phyloP scores from a whole-genome alignment of 805 yeast species.

The Sugiyamaella mastotermitis region DNA sequence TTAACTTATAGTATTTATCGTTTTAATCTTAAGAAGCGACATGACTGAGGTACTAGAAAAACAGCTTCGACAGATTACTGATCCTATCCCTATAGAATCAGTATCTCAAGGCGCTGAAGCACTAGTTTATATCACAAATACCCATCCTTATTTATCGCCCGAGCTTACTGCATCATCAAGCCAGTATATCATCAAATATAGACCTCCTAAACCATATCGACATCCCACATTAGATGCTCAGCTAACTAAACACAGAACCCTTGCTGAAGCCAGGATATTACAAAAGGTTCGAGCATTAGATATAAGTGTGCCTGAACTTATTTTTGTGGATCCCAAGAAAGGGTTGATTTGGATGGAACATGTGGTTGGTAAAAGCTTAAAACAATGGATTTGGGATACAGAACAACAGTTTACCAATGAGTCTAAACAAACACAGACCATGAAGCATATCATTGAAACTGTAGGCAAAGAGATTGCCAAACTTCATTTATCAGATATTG shows the following conservation, averaged over 20 bases:
- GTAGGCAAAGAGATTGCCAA: slow-evolving; percentile 68
- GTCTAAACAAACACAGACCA: not conserved
- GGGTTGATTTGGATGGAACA: slow-evolving; percentile 90
- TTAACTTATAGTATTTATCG: no score
- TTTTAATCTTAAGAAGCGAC: no score
- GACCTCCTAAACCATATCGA: slow-evolving; percentile 89
- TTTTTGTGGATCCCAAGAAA: slow-evolving; percentile 67
- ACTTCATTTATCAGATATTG: slow-evolving; percentile 68
- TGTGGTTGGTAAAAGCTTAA: slow-evolving; percentile 45
- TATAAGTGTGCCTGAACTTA: slow-evolving; percentile 62
- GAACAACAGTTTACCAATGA: slow-evolving; percentile 10
- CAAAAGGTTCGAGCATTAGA: slow-evolving; percentile 40
- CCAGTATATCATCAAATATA: slow-evolving; percentile 62
- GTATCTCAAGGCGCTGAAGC: slow-evolving; percentile 93
- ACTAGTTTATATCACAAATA: slow-evolving; percentile 54
- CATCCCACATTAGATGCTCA: slow-evolving; percentile 74
- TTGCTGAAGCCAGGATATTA: slow-evolving; percentile 77
- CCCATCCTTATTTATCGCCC: slow-evolving; percentile 55
- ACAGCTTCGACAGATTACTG: slow-evolving; percentile 15
- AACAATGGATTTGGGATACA: slow-evolving; percentile 32
- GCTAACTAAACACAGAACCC: slow-evolving; percentile 73
- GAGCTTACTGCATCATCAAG: slow-evolving; percentile 25
- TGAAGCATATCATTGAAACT: slow-evolving; percentile 23
- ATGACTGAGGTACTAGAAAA: slow-evolving; percentile 12
- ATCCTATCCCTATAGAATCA: slow-evolving; percentile 40